These are phyloP conservation scores for Xylaria cubensis DNA, from an alignment of 495 filamentous ascomycete species.

Conservation along the genomic window DNA sequence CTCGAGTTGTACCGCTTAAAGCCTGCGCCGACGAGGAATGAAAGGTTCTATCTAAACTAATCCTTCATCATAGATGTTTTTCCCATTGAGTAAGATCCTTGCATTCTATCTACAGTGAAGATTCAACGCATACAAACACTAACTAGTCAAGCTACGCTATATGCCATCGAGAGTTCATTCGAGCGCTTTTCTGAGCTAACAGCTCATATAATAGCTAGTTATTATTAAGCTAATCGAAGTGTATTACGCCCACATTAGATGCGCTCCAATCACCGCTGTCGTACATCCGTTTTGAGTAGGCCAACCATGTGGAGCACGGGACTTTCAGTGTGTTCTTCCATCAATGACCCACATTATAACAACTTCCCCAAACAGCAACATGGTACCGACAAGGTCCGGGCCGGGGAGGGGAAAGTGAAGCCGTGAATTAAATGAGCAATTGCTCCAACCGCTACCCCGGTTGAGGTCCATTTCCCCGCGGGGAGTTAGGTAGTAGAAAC, in stretches of 20 bases:
- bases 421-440: neutral
- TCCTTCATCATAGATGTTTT: neutral
- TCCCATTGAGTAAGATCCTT: neutral
- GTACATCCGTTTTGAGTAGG: conserved; percentile 1
- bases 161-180: neutral
- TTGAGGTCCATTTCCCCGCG: neutral
- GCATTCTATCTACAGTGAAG: neutral
- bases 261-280: conserved; percentile 10
- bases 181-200: neutral
- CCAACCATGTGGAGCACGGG: neutral
- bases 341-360: neutral
- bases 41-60: neutral
- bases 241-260: neutral
- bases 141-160: neutral
- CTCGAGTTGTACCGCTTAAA: too few species aligned
- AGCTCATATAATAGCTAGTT: neutral
- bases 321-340: neutral
- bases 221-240: neutral
- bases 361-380: neutral
- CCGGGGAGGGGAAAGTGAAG: neutral
- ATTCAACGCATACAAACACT: neutral
- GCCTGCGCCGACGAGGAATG: neutral
- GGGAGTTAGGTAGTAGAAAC: neutral
- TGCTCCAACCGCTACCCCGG: neutral
- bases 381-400: neutral